Conservation (phyloP, 1,284 basidiomycete species). For the Apiotrichum siamense region DNA sequence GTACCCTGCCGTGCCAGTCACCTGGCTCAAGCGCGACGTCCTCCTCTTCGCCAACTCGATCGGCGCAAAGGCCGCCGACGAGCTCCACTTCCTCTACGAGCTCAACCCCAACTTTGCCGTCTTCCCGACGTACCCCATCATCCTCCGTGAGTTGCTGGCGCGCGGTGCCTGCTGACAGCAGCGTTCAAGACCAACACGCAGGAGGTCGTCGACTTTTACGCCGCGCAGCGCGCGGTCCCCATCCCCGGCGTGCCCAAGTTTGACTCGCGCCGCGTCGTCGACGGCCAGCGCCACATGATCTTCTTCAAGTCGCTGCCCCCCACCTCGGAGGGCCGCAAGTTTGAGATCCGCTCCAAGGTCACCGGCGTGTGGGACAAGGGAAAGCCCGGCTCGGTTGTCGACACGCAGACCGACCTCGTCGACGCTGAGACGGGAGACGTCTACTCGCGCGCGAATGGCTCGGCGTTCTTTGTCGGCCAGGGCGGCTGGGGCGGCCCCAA, state of each 20-base stretch:
- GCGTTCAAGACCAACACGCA: slow-evolving; percentile 15
- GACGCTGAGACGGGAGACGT: slow-evolving; percentile 12
- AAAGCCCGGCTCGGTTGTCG: slow-evolving; percentile 16
- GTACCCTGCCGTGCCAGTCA: slow-evolving; percentile 9
- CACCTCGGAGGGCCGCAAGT: slow-evolving; percentile 12
- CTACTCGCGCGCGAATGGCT: slow-evolving; percentile 6
- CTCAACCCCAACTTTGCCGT: slow-evolving; percentile 17
- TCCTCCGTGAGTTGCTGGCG: slow-evolving; percentile 8
- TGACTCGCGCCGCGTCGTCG: slow-evolving; percentile 14
- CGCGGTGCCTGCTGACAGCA: not conserved
- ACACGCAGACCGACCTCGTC: slow-evolving; percentile 17
- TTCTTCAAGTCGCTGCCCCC: slow-evolving; percentile 15
- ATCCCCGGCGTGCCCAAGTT: slow-evolving; percentile 16
- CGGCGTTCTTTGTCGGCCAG: slow-evolving; percentile 17
- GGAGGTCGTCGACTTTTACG: slow-evolving; percentile 19
- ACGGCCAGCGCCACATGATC: slow-evolving; percentile 18
- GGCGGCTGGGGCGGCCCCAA: slow-evolving; percentile 20
- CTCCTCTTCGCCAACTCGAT: slow-evolving; percentile 22
- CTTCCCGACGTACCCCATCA: slow-evolving; percentile 19
- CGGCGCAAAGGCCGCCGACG: slow-evolving; percentile 12
- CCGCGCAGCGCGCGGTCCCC: slow-evolving; percentile 4
- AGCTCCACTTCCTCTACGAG: slow-evolving; percentile 20
- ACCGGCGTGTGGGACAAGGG: slow-evolving; percentile 21
- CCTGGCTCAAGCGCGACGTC: slow-evolving; percentile 16
- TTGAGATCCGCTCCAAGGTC: slow-evolving; percentile 13